Percentiles rank a stretch among this genome's conserved stretches.
Conservation (phyloP, 2,329 filamentous ascomycete species). For the Tolypocladium sp. region DNA sequence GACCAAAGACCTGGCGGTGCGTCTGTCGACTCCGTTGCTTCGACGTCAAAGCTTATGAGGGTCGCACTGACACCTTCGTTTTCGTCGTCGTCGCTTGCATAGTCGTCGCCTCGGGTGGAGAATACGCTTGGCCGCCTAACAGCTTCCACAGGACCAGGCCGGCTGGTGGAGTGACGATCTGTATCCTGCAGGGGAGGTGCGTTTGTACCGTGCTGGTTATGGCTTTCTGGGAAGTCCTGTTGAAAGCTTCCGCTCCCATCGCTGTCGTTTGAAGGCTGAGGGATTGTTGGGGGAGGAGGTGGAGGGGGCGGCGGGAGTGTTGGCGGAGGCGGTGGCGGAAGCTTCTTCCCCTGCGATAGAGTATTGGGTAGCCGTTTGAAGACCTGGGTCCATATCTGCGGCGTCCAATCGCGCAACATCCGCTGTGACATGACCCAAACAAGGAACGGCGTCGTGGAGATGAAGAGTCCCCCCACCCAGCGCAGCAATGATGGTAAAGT, state of each 20-base stretch:
- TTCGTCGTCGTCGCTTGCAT: slow-evolving; percentile 47
- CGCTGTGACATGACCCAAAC: slow-evolving; percentile 34
- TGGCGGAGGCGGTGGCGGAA: slow-evolving; percentile 9
- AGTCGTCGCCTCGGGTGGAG: slow-evolving; percentile 41
- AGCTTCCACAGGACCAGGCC: slow-evolving; percentile 18
- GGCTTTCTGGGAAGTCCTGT: background rate
- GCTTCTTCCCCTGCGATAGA: slow-evolving; percentile 15
- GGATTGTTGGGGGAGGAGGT: background rate
- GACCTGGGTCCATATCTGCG: slow-evolving; percentile 28
- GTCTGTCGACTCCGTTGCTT: slow-evolving; percentile 44
- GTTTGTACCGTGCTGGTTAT: background rate
- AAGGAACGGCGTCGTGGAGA: slow-evolving; percentile 37
- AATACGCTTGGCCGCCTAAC: slow-evolving; percentile 35
- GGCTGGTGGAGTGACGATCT: slow-evolving; percentile 19
- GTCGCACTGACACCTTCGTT: slow-evolving; percentile 45
- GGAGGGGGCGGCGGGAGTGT: slow-evolving; percentile 9
- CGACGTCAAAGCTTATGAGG: slow-evolving; percentile 52
- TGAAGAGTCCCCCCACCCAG: slow-evolving; percentile 32
- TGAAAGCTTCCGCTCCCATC: background rate
- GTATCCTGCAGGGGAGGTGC: slow-evolving; percentile 16
- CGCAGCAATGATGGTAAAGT: slow-evolving; percentile 25
- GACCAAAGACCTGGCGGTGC: slow-evolving; percentile 46
- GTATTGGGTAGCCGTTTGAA: slow-evolving; percentile 30
- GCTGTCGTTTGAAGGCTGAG: background rate
- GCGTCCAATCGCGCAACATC: slow-evolving; percentile 25